Conservation (phyloP, 169 alveolate genomes). For the Cryptosporidium meleagridis region DNA sequence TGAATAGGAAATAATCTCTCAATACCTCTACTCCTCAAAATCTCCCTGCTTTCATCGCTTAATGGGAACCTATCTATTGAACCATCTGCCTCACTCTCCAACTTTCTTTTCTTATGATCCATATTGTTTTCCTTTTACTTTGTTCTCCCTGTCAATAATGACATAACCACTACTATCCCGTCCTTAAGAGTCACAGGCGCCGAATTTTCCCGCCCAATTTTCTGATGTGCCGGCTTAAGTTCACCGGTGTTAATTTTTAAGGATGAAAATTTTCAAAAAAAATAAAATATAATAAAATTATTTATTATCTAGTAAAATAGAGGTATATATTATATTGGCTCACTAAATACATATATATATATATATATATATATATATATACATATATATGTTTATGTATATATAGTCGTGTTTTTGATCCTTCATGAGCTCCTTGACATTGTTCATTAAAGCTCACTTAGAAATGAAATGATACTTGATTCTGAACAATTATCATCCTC, state of each 20-base stretch:
- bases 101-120: constrained; percentile 65
- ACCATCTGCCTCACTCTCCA: constrained; percentile 57
- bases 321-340: neutral
- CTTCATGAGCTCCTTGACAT: neutral
- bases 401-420: neutral
- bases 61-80: constrained; percentile 71
- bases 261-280: neutral
- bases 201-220: neutral
- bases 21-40: constrained; percentile 78
- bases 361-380: neutral
- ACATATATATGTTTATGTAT: too few relatives aligned
- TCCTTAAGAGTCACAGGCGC: neutral
- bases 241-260: neutral
- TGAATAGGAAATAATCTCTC: constrained; percentile 85
- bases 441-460: constrained; percentile 39
- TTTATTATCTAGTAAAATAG: neutral
- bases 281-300: neutral
- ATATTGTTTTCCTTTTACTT: neutral
- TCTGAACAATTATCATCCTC: constrained; percentile 69
- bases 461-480: constrained; percentile 63
- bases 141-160: constrained; percentile 38
- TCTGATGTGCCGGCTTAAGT: neutral
- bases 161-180: constrained; percentile 3
- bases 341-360: neutral
- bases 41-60: constrained; percentile 76